These are phyloP conservation scores for Cystobasidium slooffiae DNA, from an alignment of 1,284 basidiomycete species.

Conservation along the genomic window DNA sequence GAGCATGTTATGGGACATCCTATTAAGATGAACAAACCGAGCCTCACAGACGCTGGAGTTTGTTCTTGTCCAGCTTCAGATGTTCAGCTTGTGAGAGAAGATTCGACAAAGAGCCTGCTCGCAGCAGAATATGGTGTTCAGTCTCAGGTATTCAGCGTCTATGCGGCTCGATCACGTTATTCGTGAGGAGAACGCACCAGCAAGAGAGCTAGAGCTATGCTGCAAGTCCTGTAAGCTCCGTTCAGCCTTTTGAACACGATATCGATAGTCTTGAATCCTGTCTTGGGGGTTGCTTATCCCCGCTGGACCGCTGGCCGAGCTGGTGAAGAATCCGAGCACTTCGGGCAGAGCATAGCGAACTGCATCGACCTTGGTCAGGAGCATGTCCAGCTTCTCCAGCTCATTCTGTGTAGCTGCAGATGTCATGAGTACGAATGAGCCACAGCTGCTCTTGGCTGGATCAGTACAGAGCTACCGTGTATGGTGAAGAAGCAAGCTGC, in stretches of 20 bases:
- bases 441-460: too few relatives aligned
- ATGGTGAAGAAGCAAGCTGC: too few relatives aligned
- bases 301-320: not conserved
- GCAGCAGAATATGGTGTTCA: not conserved
- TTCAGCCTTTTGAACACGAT: conserved; percentile 9
- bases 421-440: not conserved
- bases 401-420: conserved; percentile 13
- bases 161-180: not conserved
- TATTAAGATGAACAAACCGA: too few relatives aligned
- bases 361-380: conserved; percentile 40
- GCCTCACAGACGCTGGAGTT: not conserved
- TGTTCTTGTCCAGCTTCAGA: not conserved
- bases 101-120: not conserved
- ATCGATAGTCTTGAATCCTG: conserved; percentile 25
- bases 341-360: conserved; percentile 39
- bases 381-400: conserved; percentile 37
- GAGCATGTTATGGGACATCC: not conserved
- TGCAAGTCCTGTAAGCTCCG: conserved; percentile 20
- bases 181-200: conserved; percentile 8
- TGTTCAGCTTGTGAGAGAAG: conserved; percentile 16
- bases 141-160: not conserved
- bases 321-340: conserved; percentile 25
- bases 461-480: too few relatives aligned
- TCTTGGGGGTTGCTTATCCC: not conserved
- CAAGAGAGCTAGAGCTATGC: conserved; percentile 3